Percentiles rank a stretch among this genome's conserved stretches.
Conservation (phyloP, 768 basidiomycete species). For the Pholiota conissans region DNA sequence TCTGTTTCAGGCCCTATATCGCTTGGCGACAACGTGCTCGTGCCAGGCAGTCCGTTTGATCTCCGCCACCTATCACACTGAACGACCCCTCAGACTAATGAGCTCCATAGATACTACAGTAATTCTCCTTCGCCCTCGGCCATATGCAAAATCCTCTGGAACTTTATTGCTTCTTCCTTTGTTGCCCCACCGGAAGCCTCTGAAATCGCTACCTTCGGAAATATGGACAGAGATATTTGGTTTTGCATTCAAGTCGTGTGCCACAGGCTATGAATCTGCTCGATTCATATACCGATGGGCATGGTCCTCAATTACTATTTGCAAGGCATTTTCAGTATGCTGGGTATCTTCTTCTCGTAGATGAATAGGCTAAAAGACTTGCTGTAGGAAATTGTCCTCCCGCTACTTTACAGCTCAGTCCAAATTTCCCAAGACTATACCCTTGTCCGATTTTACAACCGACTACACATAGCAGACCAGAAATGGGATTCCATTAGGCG, state of each 20-base stretch:
- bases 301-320: slow-evolving; percentile 40
- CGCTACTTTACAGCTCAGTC: slow-evolving; percentile 63
- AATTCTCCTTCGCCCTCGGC: slow-evolving; percentile 66
- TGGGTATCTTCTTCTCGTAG: too few relatives aligned
- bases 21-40: neutral
- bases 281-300: slow-evolving; percentile 20
- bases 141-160: slow-evolving; percentile 59
- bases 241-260: slow-evolving; percentile 30
- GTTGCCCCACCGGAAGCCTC: slow-evolving; percentile 51
- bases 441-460: slow-evolving; percentile 59
- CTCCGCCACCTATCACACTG: neutral
- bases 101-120: slow-evolving; percentile 28
- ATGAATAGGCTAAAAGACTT: too few relatives aligned
- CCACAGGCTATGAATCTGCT: slow-evolving; percentile 9
- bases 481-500: slow-evolving; percentile 89
- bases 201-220: slow-evolving; percentile 64
- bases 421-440: slow-evolving; percentile 39
- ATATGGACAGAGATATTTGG: slow-evolving; percentile 68
- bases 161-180: slow-evolving; percentile 68
- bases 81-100: slow-evolving; percentile 21
- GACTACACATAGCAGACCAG: slow-evolving; percentile 62
- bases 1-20: neutral
- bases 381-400: slow-evolving; percentile 65
- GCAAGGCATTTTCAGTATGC: slow-evolving; percentile 45
- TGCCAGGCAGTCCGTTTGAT: neutral